Base-by-base conservation (phyloP, 495 filamentous ascomycete genomes). In the Staphylotrichum longicolle region DNA sequence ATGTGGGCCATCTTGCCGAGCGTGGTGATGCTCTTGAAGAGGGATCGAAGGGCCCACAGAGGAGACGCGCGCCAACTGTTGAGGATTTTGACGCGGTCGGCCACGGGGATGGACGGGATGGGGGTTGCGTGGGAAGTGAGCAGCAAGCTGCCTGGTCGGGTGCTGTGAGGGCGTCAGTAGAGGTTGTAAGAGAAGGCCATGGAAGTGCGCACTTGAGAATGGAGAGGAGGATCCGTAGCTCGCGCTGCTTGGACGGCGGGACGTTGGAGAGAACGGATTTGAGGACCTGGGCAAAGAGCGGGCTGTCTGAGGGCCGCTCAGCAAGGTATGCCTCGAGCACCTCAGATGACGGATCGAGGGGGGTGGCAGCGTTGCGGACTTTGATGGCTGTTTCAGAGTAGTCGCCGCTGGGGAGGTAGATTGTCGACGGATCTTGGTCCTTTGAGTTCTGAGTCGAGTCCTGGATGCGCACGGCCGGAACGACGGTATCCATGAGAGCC, bases 121-220 rank as follows among this genome's bases (percentile, higher is more conserved):
- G 83, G 82, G 2, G 79, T 86, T 37, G 77, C 76, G 30, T 84
- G 84, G 30, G 88, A 87, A 0, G 89, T 91, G 20, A 87, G 71
- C 14, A 89, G 70, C 14, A 90, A 69, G 40, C 85, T 90, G 8
- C 88, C 89, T 0, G 85, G 74, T n/a, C 80, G 80, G 35, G 88
- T 88, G 61, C 88, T 93, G 47, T 7, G 6, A 53, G 33, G 27
- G 39, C 54, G 45, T 71, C 37, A 67, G 66, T 39, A 37, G 58
- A 56, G 57, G 58, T 12, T 34, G 30, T 8, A 3, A 15, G 11
- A 34, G 30, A 5, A n/a, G 11, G 51, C 20, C 0, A 27, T 27
- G 48, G 3, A 48, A 57, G 40, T 52, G 7, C 35, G 44, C 40
- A 77, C 74, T 57, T 61, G n/a, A 79, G 56, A 37, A 76, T 41